phyloP scores from a whole-genome alignment of 148 eudicot genomes.

The Spergularia marina region DNA sequence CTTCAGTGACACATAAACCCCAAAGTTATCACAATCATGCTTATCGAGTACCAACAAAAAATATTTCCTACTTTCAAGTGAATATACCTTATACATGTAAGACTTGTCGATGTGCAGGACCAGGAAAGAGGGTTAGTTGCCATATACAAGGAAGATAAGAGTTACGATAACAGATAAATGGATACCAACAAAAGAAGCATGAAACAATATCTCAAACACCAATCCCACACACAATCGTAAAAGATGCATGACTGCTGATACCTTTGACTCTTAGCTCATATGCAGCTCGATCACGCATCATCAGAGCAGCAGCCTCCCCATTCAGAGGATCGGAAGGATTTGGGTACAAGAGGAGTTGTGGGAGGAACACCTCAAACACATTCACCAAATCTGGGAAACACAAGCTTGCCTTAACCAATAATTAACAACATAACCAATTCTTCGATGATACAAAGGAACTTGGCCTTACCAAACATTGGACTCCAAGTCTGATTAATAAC shows the following conservation, averaged over 20 bases:
- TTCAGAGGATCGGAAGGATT: conserved; percentile 88
- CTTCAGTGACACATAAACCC: too few species aligned
- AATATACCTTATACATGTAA: too few species aligned
- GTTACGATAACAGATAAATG: neutral
- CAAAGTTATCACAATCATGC: too few species aligned
- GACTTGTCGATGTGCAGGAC: too few species aligned
- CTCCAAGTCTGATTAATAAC: conserved; percentile 96
- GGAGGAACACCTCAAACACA: conserved; percentile 94
- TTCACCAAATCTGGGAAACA: conserved; percentile 68
- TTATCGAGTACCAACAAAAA: too few species aligned
- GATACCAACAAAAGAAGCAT: neutral
- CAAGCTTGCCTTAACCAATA: conserved; percentile 7
- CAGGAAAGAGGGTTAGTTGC: too few species aligned
- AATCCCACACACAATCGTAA: neutral
- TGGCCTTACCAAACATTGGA: conserved; percentile 79
- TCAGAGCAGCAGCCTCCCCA: conserved; percentile 86
- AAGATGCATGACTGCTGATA: conserved; percentile 21
- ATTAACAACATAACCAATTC: conserved; percentile 1
- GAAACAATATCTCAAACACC: neutral
- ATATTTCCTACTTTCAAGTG: too few species aligned
- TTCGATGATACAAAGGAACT: neutral
- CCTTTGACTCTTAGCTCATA: conserved; percentile 84
- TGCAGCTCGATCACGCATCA: conserved; percentile 73
- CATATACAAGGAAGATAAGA: too few species aligned
- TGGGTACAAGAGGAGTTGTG: conserved; percentile 92